These are phyloP conservation scores for Lipomyces sp. DNA, from an alignment of 805 yeast genomes.

Conservation along the genomic window DNA sequence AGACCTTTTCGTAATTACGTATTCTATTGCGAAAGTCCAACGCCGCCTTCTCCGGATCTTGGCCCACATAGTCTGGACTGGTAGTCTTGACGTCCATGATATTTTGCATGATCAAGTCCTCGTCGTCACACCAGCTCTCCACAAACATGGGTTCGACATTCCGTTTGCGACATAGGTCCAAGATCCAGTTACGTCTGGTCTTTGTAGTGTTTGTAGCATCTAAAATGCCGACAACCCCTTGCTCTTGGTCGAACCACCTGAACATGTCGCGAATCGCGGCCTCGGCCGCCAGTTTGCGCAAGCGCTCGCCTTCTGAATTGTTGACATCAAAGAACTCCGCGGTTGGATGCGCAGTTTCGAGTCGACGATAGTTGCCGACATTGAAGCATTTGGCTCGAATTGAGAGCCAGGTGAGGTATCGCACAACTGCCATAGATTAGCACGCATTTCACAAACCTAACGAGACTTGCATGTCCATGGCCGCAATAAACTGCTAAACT, in stretches of 20 bases:
- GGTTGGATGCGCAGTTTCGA: slow-evolving; percentile 62
- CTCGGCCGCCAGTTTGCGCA: slow-evolving; percentile 71
- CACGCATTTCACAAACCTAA: not conserved
- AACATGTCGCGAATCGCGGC: slow-evolving; percentile 79
- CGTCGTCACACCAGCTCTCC: slow-evolving; percentile 89
- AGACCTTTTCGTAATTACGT: slow-evolving; percentile 69
- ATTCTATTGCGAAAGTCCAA: slow-evolving; percentile 76
- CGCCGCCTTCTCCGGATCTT: slow-evolving; percentile 72
- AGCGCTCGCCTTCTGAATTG: slow-evolving; percentile 66
- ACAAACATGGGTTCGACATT: slow-evolving; percentile 87
- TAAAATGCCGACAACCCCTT: slow-evolving; percentile 87
- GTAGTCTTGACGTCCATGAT: slow-evolving; percentile 84
- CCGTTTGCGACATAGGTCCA: slow-evolving; percentile 61
- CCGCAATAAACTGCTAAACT: slow-evolving; percentile 20
- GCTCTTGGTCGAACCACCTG: slow-evolving; percentile 79
- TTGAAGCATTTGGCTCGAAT: slow-evolving; percentile 85
- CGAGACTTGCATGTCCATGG: not conserved
- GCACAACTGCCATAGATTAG: slow-evolving; percentile 56
- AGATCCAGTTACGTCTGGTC: slow-evolving; percentile 67
- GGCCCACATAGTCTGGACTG: slow-evolving; percentile 76
- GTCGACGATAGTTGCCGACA: slow-evolving; percentile 83
- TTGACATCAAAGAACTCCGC: slow-evolving; percentile 77
- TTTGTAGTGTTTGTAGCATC: slow-evolving; percentile 92
- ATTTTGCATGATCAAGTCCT: slow-evolving; percentile 75
- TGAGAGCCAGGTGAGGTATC: slow-evolving; percentile 91